phyloP scores from a whole-genome alignment of 2,329 filamentous ascomycete genomes.

The Diaporthe vaccinii region DNA sequence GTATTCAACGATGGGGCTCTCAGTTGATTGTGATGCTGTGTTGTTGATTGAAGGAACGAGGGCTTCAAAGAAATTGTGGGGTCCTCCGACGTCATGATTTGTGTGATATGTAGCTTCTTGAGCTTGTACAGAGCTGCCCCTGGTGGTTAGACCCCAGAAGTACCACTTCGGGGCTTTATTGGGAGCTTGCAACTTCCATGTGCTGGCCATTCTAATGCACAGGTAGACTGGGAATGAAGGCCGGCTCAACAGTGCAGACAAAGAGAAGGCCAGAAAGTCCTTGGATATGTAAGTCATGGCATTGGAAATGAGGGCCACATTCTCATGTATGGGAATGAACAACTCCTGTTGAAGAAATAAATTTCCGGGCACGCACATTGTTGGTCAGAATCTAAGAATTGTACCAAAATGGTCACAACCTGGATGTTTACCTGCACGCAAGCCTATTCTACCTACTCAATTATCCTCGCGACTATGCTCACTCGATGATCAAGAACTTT shows the following conservation, averaged over 20 bases:
- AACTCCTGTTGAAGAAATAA: not conserved
- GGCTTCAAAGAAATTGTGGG: accelerated
- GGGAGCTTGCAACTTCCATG: not conserved
- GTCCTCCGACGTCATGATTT: not conserved
- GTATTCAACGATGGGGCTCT: not conserved
- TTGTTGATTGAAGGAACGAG: not conserved
- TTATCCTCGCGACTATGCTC: not conserved
- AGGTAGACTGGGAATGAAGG: not conserved
- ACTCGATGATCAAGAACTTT: no score
- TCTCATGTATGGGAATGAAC: not conserved
- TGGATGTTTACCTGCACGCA: accelerated
- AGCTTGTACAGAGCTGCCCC: not conserved
- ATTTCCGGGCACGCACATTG: not conserved
- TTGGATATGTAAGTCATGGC: not conserved
- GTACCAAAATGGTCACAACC: no score
- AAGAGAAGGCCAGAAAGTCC: not conserved
- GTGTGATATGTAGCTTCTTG: not conserved
- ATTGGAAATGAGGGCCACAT: no score
- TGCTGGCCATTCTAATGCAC: no score
- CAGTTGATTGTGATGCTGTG: no score
- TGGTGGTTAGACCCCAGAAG: no score
- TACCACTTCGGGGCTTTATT: not conserved
- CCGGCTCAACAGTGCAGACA: not conserved
- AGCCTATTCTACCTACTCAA: no score
- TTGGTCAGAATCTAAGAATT: not conserved